Evolutionary conservation across 371 early-diverging fungal species (phyloP), one percentile per base, ranked within the genome.

Genomic region (Thermomucor indicae-seudaticae): DNA sequence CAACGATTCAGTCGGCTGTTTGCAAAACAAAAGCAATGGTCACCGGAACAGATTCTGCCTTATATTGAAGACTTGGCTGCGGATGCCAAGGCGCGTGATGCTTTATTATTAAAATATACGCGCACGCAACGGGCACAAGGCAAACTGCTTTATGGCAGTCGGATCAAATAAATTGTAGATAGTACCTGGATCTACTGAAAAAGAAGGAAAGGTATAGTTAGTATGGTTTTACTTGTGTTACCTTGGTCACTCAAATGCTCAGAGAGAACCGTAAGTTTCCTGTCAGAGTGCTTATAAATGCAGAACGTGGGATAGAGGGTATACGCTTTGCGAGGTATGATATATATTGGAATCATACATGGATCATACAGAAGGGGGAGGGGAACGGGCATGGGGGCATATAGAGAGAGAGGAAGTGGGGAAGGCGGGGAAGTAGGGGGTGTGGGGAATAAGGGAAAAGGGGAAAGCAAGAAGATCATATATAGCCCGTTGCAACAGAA

Each of bases 1-100:
- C 58, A 64, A 12, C 65, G 83, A 3, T 83, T 83, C 47, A 65
- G 71, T 4, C 59, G 70, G 0, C 47, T 83, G 7, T 83, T 83
- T 52, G 61, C 70, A 30, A 62, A 65, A 54, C 78, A 79, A 25
- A 52, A 51, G 10, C 58, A 69, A 16, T 83, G 83, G 83, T 61
- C 65, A 6, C 54, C 60, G 4, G 74, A 70, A 11, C 78, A 80
- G 12, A 79, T 83, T 11, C 48, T 51, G 14, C 78, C 80, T 0
- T 83, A 72, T 40, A 48, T 83, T 31, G 53, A 62, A 1, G 79
- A 80, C 39, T 45, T 83, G 5, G 80, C 78, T 12, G 58, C 73
- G 8, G 71, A 65, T 28, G 53, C 62, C 17, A 83, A 83, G 49
- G 70, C 74, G 31, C 55, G 65, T 19, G 80, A 83, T 32, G 39